These are phyloP conservation scores for Postia placenta DNA, from an alignment of 768 basidiomycete genomes.

Conservation along the genomic window DNA sequence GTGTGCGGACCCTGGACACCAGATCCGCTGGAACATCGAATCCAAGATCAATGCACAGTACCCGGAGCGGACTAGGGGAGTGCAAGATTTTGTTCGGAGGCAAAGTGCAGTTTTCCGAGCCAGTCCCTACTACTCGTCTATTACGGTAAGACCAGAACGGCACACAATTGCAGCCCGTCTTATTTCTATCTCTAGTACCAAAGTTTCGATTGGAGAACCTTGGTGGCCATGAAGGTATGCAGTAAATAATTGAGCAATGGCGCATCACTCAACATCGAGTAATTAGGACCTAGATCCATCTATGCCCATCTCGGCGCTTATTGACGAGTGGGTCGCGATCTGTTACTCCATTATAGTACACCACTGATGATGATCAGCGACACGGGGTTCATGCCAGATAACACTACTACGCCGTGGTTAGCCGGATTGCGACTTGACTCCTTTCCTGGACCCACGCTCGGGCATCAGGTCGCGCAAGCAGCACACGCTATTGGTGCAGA, in stretches of 20 bases:
- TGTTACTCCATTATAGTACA: no score
- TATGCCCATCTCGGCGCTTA: slow-evolving; percentile 57
- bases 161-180: not conserved
- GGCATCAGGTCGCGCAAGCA: slow-evolving; percentile 59
- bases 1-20: slow-evolving; percentile 62
- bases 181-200: slow-evolving; percentile 45
- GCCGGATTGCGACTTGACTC: slow-evolving; percentile 55
- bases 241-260: not conserved
- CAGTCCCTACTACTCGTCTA: slow-evolving; percentile 56
- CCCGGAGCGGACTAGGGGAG: slow-evolving; percentile 44
- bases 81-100: slow-evolving; percentile 54
- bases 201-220: slow-evolving; percentile 78
- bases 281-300: slow-evolving; percentile 44
- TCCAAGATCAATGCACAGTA: slow-evolving; percentile 61
- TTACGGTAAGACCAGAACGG: slow-evolving; percentile 43
- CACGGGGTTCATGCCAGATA: slow-evolving; percentile 34
- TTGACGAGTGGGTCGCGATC: slow-evolving; percentile 46
- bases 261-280: not conserved
- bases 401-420: slow-evolving; percentile 56
- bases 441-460: slow-evolving; percentile 58
- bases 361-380: no score
- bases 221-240: slow-evolving; percentile 65
- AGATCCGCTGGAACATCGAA: slow-evolving; percentile 72
- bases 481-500: slow-evolving; percentile 58
- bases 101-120: slow-evolving; percentile 53